A percentile compares a stretch with the other conserved stretches of the same genome.
phyloP scores from a whole-genome alignment of 106 monocot species.

The Hemerocallis citrina region DNA sequence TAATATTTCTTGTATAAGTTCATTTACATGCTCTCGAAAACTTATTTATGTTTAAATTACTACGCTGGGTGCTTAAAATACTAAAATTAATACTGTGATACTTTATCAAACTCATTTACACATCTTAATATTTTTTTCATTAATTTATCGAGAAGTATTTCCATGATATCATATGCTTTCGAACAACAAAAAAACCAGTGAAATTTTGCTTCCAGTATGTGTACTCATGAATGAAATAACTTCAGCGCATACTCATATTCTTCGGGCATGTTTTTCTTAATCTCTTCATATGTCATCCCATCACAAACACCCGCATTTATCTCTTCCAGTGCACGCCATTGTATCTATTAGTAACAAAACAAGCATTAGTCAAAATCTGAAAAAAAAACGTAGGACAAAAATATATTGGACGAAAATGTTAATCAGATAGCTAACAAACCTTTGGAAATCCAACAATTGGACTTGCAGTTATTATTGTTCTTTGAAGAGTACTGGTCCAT shows the following conservation, averaged over 20 bases:
- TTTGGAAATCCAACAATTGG: constrained; percentile 92
- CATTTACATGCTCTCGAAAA: too few relatives aligned
- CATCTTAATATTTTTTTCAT: too few relatives aligned
- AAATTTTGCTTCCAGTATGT: not conserved
- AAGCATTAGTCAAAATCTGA: constrained; percentile 8
- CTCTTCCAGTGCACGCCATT: constrained; percentile 95
- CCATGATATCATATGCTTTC: not conserved
- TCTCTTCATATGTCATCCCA: constrained; percentile 97
- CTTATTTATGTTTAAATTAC: too few relatives aligned
- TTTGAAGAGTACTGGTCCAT: constrained; percentile 96
- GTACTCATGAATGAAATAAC: too few relatives aligned
- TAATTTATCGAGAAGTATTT: too few relatives aligned
- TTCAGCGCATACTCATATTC: constrained; percentile 72
- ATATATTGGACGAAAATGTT: not conserved
- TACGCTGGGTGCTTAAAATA: too few relatives aligned
- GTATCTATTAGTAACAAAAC: constrained; percentile 38
- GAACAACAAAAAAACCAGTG: not conserved
- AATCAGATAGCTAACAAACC: constrained; percentile 27
- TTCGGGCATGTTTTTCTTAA: constrained; percentile 83
- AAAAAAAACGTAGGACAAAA: not conserved
- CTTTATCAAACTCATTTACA: too few relatives aligned
- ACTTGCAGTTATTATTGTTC: constrained; percentile 75
- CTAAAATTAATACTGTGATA: too few relatives aligned
- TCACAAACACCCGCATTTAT: constrained; percentile 92
- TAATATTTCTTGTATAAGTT: too few relatives aligned